Evolutionary conservation across 192 early-diverging fungal species (phyloP), one percentile per base, ranked within the genome.

Genomic region (Pilaira anomala): DNA sequence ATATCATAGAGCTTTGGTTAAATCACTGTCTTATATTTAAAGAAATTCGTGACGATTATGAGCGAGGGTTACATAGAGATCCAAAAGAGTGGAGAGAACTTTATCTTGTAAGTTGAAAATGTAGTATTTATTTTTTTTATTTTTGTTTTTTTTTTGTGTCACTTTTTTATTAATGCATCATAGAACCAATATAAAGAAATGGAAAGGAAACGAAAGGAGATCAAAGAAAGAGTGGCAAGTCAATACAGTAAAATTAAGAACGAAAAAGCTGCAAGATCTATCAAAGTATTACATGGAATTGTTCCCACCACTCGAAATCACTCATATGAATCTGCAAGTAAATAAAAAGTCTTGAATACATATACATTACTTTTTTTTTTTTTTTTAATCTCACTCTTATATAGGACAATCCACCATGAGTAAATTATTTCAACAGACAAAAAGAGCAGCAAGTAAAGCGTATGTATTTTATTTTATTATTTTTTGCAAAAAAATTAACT

Each of bases 1-100:
- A n/a, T n/a, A n/a, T n/a, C n/a, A n/a, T 50, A 63, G 62, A 41
- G 8, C 39, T 63, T 26, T 63, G 62, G 62, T 39, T 63, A 26
- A n/a, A 48, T 5, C 62, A 63, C 6, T 63, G 62, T 3, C 13
- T 63, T 14, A 22, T 22, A 25, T 63, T 50, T 25, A 24, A 30
- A 3, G 62, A 63, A 30, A 41, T 63, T n/a, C 46, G 49, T 9
- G 39, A 63, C 14, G 62, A 39, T 18, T 63, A 63, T 44, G 33
- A 39, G 18, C 14, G 28, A 22, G 62, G 62, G 5, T 19, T 50
- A 26, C 48, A 63, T 39, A 33, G 33, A 51, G 62, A 63, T 19
- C 16, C 33, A 16, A 29, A 21, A 11, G 45, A n/a, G 18, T 63
- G 62, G 62, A 50, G 62, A 51, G 13, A 13, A 3, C 62, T 63